Base-by-base conservation (phyloP, 768 basidiomycete genomes). In the Trametes cinnabarina region DNA sequence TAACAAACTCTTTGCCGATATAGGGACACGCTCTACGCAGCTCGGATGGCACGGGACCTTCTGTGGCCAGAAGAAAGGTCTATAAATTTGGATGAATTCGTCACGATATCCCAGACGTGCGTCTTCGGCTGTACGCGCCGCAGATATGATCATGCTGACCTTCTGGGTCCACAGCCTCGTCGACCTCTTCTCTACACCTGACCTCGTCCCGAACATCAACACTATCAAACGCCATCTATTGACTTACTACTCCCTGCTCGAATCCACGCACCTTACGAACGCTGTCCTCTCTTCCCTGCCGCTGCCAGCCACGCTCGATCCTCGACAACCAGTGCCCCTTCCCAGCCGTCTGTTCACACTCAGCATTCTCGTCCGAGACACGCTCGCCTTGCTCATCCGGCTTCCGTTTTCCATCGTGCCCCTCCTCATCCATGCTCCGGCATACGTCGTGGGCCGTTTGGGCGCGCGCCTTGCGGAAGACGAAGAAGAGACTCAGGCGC, bases 401-500 rank as follows among this genome's bases (percentile, higher is more conserved):
- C 81, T 97, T 6, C 96, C 95, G 2, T 92, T 96, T 77, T 97
- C 97, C 76, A 68, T 92, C 55, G 71, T 97, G 47, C 96, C 96
- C 1, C 79, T 97, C 26, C 68, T 96, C 54, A 75, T 95, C 51
- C 91, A 94, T 57, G 71, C 85, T 12, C 97, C 97, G 3, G 85
- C 90, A 44, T 98, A 98, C 73, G 73, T 86, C 58, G 85, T 96
- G 77, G 88, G 85, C 12, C 79, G 86, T 28, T 66, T 87, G 50
- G 93, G 92, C 43, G 90, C 88, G 19, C 74, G 81, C 44, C 74
- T 96, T 35, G 85, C 82, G 34, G 81, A 89, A 66, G 84, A 93
- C 60, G 94, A 98, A 69, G 88, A 98, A 71, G 96, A 98, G 71
- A 89, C 92, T 11, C 88, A 92, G 71, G 97, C 96, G 42, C 95